These are phyloP conservation scores for Primulina tabacum DNA, from an alignment of 257 asterid genomes.

Conservation along the genomic window DNA sequence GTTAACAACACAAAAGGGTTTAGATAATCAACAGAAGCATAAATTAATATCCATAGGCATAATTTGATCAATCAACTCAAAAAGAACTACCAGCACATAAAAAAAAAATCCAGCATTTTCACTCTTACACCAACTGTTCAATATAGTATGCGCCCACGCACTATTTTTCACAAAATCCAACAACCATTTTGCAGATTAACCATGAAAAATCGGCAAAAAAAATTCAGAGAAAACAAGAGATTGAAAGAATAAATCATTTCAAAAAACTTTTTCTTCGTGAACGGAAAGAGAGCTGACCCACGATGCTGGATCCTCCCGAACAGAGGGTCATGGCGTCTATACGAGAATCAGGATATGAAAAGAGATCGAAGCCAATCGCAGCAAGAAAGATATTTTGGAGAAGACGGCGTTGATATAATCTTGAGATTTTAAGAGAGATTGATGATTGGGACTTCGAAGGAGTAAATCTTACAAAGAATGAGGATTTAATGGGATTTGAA, in stretches of 20 bases:
- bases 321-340: slow-evolving; percentile 57
- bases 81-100: not conserved
- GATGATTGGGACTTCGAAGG: too few relatives aligned
- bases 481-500: too few relatives aligned
- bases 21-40: not conserved
- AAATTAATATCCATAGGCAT: not conserved
- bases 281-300: slow-evolving; percentile 41
- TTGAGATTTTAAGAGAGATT: not conserved
- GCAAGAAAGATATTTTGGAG: slow-evolving; percentile 6
- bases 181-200: slow-evolving; percentile 19
- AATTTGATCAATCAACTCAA: slow-evolving; percentile 5
- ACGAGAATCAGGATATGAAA: slow-evolving; percentile 20
- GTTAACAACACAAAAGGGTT: not conserved
- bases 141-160: not conserved
- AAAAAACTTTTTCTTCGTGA: too few relatives aligned
- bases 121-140: slow-evolving; percentile 6
- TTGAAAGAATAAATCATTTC: not conserved
- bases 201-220: slow-evolving; percentile 5
- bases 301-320: slow-evolving; percentile 85
- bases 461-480: too few relatives aligned
- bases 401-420: slow-evolving; percentile 23
- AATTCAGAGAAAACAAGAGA: not conserved
- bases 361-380: slow-evolving; percentile 35
- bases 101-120: slow-evolving; percentile 18
- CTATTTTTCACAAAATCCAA: slow-evolving; percentile 7